Base-by-base conservation (phyloP, 768 basidiomycete species). In the Hirschioporus abietinus region DNA sequence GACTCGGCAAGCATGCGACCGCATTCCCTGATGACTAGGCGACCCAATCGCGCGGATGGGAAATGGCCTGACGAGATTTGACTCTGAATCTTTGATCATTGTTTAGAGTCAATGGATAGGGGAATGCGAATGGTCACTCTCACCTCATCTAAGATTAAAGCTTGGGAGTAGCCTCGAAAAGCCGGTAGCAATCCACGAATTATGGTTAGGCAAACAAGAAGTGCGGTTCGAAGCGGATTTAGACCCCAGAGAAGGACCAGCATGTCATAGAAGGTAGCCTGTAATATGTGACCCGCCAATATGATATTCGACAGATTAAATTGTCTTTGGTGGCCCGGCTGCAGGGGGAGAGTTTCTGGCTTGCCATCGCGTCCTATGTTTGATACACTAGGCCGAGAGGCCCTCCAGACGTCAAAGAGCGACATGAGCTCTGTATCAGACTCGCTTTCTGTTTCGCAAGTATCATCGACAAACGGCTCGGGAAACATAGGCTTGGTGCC, bases 101-200 rank as follows among this genome's bases (percentile, higher is more conserved):
- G 60, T 24, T 34, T 25, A 0, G 8, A 26, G 52, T 63, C 25
- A 17, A 15, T 1, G 64, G 42, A 59, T 8, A 9, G 30, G 58
- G 17, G 7, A 4, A 26, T 15, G 61, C n/a, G 57, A 67, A 63
- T 27, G 27, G 60, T 34, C 3, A n/a, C 64, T 76, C 87, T 35
- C 64, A 89, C 92, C 84, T 94, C 91, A 77, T 94, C 88, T 70
- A 93, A 87, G 70, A 93, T 90, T 75, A 91, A 77, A 65, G 91
- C 91, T 78, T 93, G 92, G 9, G 92, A 92, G 79, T 92, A 93
- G 68, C 90, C 89, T 77, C 90, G 85, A 76, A 90, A 89, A 10
- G 91, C 92, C 36, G 92, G 92, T 73, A 93, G 87, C 67, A 89
- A 78, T 68, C 91, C 92, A 70, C 90, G 85, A 66, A 88, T 71